Percentiles rank a stretch among this genome's conserved stretches.
Evolutionary conservation across 768 basidiomycete genomes (phyloP).

Genomic region (Rhodotorula paludigena): DNA sequence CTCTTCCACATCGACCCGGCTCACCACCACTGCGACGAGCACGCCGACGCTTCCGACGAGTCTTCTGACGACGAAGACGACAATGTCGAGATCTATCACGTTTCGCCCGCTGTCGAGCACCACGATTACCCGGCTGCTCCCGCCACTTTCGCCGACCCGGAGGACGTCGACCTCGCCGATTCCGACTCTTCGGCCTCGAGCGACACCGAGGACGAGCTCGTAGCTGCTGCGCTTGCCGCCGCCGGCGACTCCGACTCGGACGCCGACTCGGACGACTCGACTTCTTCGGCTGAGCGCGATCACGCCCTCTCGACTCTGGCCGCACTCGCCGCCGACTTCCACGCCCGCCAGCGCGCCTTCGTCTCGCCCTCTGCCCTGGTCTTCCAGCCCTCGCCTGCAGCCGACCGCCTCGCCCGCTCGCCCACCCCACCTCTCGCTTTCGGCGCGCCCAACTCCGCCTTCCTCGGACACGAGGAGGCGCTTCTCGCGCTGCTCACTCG

Average conservation of each 20-base stretch:
- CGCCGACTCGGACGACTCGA: not conserved
- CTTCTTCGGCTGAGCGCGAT: not conserved
- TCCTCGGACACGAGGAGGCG: constrained; percentile 32
- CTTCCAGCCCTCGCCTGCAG: constrained; percentile 41
- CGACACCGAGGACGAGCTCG: not conserved
- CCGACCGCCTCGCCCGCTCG: constrained; percentile 30
- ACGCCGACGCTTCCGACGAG: not conserved
- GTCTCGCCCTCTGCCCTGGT: constrained; percentile 27
- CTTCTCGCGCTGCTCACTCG: constrained; percentile 24
- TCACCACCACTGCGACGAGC: not conserved
- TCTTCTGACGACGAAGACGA: not conserved
- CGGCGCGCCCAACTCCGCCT: constrained; percentile 49
- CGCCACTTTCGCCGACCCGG: not conserved
- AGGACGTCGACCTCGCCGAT: not conserved
- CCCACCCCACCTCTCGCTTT: constrained; percentile 52
- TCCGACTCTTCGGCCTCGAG: not conserved
- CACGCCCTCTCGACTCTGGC: constrained; percentile 50
- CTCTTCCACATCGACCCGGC: not conserved
- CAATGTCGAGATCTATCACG: not conserved
- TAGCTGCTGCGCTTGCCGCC: not conserved
- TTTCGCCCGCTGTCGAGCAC: not conserved
- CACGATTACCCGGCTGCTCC: too few species aligned
- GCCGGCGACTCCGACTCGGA: not conserved
- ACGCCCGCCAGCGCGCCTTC: constrained; percentile 52
- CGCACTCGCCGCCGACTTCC: constrained; percentile 52